Conservation (phyloP, 163 green algal genomes). For the Prototheca stagnorum region DNA sequence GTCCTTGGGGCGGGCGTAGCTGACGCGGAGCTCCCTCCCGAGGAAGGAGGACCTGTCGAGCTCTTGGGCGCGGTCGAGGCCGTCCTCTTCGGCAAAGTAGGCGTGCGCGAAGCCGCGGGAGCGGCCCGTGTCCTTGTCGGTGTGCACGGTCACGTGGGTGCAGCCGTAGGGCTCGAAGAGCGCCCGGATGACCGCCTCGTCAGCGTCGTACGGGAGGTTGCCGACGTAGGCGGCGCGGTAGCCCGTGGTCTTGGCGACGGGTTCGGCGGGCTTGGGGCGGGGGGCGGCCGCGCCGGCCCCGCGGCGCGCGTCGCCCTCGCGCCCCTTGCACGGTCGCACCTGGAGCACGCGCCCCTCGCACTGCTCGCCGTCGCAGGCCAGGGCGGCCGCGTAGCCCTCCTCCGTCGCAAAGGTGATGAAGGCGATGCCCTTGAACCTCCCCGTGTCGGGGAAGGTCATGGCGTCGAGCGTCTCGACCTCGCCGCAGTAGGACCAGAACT, state of each 20-base stretch:
- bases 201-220: constrained; percentile 61
- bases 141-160: constrained; percentile 48
- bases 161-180: constrained; percentile 44
- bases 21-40: constrained; percentile 32
- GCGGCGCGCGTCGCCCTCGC: constrained; percentile 3
- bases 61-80: constrained; percentile 18
- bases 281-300: not conserved
- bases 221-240: constrained; percentile 37
- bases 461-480: constrained; percentile 54
- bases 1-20: constrained; percentile 46
- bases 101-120: constrained; percentile 70
- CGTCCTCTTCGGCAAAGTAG: constrained; percentile 46
- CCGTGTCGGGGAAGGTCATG: constrained; percentile 57
- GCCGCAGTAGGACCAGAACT: constrained; percentile 73
- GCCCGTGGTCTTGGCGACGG: constrained; percentile 29
- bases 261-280: not conserved
- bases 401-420: constrained; percentile 73
- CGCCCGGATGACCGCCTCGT: constrained; percentile 26
- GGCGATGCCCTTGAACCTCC: constrained; percentile 64
- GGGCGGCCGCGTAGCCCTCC: constrained; percentile 42
- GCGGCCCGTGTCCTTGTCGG: constrained; percentile 48
- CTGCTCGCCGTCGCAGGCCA: constrained; percentile 49
- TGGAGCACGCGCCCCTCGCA: constrained; percentile 45
- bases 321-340: constrained; percentile 55
- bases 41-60: constrained; percentile 27